Conservation (phyloP, 2,329 filamentous ascomycete genomes). For the Ceratocystis harringtonii region DNA sequence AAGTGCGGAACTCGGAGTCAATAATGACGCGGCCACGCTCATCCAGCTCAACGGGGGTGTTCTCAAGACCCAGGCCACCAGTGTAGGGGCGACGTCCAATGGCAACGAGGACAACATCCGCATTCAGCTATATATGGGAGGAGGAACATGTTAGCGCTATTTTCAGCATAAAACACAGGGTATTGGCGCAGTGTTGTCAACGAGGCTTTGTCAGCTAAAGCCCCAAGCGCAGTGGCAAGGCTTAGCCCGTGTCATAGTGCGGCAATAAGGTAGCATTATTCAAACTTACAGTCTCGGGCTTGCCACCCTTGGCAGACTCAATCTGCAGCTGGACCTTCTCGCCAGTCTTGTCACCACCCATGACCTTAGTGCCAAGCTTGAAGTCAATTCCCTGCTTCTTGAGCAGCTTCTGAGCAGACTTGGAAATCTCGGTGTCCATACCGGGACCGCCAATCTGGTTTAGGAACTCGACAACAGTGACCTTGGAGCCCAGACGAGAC, state of each 20-base stretch:
- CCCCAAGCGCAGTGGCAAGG: background rate
- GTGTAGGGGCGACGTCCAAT: conserved; percentile 96
- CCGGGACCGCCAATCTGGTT: conserved; percentile 92
- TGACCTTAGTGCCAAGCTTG: conserved; percentile 93
- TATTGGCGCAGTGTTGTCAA: too few species aligned
- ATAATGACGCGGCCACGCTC: conserved; percentile 91
- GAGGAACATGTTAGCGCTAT: conserved; percentile 23
- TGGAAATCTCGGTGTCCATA: conserved; percentile 91
- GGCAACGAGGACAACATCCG: conserved; percentile 89
- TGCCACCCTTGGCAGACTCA: conserved; percentile 91
- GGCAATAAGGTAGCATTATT: background rate
- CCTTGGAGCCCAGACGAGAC: conserved; percentile 83
- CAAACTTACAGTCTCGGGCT: conserved; percentile 64
- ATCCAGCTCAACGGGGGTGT: conserved; percentile 80
- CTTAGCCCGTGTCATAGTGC: too few species aligned
- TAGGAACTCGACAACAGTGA: conserved; percentile 94
- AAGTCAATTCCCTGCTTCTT: conserved; percentile 96
- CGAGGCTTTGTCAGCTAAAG: too few species aligned
- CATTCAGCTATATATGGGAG: conserved; percentile 50
- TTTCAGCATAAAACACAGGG: conserved; percentile 32
- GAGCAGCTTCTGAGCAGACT: conserved; percentile 80
- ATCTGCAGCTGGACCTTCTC: conserved; percentile 68
- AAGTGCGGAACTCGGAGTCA: conserved; percentile 97
- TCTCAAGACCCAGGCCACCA: conserved; percentile 77
- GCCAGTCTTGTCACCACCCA: conserved; percentile 64